A percentile compares a stretch with the other conserved stretches of the same genome.
Evolutionary conservation across 257 asterid genomes (phyloP).

Genomic region (Dorcoceras hygrometricum): DNA sequence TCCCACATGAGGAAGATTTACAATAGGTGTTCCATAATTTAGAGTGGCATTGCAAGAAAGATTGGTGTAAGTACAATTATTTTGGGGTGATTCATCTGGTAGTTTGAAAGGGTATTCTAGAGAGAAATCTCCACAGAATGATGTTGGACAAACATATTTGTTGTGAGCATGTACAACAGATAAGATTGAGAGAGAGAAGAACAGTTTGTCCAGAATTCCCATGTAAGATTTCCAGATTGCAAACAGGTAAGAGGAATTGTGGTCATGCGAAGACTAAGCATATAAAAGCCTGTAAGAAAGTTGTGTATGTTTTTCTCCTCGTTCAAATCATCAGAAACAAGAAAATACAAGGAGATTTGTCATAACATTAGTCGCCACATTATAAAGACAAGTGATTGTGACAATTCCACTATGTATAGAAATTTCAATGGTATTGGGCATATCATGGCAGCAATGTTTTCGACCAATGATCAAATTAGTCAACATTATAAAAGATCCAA

Average conservation of each 20-base stretch:
- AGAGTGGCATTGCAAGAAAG: conserved; percentile 18
- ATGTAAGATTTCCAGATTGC: neutral
- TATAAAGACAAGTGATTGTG: conserved; percentile 3
- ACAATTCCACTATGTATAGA: neutral
- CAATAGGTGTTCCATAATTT: neutral
- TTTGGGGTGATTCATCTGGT: neutral
- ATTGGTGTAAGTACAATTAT: conserved; percentile 19
- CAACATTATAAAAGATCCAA: too few species aligned
- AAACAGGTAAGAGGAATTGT: neutral
- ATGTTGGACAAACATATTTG: conserved; percentile 16
- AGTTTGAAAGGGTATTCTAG: conserved; percentile 30
- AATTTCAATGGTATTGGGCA: too few species aligned
- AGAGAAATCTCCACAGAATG: conserved; percentile 21
- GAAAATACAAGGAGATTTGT: conserved; percentile 15
- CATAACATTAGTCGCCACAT: neutral
- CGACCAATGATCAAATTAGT: too few species aligned
- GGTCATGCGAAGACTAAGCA: neutral
- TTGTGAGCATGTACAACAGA: neutral
- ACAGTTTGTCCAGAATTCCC: conserved; percentile 12
- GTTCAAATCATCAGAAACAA: conserved; percentile 20
- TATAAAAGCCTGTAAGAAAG: conserved; percentile 1
- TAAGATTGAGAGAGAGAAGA: conserved; percentile 2
- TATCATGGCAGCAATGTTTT: too few species aligned
- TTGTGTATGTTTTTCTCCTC: neutral
- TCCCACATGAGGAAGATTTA: conserved; percentile 25